These are phyloP conservation scores for Aquilaria agallochum DNA, from an alignment of 441 rosid species.

Conservation along the genomic window DNA sequence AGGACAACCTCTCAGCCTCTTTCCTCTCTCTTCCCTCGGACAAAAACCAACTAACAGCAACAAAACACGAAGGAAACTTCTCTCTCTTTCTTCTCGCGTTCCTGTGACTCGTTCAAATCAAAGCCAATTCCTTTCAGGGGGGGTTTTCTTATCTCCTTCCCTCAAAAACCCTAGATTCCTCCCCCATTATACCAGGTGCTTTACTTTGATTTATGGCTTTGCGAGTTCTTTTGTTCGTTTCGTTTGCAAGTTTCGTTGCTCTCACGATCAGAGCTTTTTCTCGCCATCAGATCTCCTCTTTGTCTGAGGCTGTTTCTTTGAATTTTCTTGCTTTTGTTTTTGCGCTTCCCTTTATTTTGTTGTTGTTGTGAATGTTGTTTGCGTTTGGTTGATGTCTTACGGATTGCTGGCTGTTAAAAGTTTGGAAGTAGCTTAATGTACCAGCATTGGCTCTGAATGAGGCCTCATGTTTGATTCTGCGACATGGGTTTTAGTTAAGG, in stretches of 20 bases:
- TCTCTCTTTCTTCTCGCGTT: slow-evolving; percentile 9
- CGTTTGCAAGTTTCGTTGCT: background rate
- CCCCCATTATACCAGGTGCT: slow-evolving; percentile 33
- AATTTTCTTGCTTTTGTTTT: slow-evolving; percentile 9
- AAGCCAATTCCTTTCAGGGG: slow-evolving; percentile 15
- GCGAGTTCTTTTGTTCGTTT: background rate
- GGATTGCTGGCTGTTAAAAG: background rate
- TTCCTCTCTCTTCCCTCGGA: slow-evolving; percentile 1
- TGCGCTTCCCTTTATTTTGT: slow-evolving; percentile 13
- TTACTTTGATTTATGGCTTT: background rate
- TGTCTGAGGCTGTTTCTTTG: background rate
- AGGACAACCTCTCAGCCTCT: background rate
- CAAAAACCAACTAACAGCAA: slow-evolving; percentile 14
- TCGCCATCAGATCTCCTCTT: slow-evolving; percentile 22
- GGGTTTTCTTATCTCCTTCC: slow-evolving; percentile 11
- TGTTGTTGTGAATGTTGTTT: background rate
- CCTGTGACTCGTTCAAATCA: slow-evolving; percentile 7
- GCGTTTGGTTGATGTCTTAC: background rate
- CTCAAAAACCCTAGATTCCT: slow-evolving; percentile 36
- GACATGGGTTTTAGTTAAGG: background rate
- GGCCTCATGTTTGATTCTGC: too few species aligned
- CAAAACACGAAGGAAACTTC: slow-evolving; percentile 8
- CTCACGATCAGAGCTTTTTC: background rate
- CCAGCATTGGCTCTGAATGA: too few species aligned
- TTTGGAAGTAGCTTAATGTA: too few species aligned